phyloP scores from a whole-genome alignment of 768 basidiomycete species.

The Hygrophoropsis aurantiaca region DNA sequence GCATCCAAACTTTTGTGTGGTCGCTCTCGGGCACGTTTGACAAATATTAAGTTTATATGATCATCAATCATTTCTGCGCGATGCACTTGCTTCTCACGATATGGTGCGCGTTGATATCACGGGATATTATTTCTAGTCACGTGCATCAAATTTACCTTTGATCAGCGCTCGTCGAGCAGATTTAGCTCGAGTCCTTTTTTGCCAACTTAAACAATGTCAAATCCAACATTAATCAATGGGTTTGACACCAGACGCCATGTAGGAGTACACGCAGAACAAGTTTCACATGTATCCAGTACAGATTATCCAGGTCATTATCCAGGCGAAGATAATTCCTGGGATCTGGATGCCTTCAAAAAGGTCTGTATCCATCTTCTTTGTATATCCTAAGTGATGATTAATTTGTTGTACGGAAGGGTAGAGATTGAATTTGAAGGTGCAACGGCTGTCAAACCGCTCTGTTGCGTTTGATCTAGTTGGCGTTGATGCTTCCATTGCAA shows the following conservation, averaged over 20 bases:
- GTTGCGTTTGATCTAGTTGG: slow-evolving; percentile 96
- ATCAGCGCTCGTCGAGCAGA: too few species aligned
- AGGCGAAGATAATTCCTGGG: slow-evolving; percentile 84
- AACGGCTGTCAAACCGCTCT: slow-evolving; percentile 76
- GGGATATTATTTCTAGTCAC: too few species aligned
- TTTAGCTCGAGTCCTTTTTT: too few species aligned
- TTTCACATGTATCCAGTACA: slow-evolving; percentile 80
- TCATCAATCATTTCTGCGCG: too few species aligned
- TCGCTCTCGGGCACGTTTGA: too few species aligned
- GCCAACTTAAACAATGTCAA: too few species aligned
- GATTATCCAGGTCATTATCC: slow-evolving; percentile 91
- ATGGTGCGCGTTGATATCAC: too few species aligned
- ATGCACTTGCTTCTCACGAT: too few species aligned
- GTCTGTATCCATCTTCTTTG: slow-evolving; percentile 43
- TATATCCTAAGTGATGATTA: not conserved
- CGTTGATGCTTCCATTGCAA: slow-evolving; percentile 94
- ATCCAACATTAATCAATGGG: slow-evolving; percentile 9
- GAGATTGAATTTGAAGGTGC: slow-evolving; percentile 73
- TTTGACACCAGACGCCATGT: slow-evolving; percentile 57
- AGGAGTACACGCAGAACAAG: slow-evolving; percentile 64
- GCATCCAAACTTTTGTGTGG: too few species aligned
- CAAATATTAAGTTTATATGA: too few species aligned
- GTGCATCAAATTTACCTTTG: too few species aligned
- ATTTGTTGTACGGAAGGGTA: slow-evolving; percentile 39
- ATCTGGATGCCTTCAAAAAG: slow-evolving; percentile 69